Conservation (phyloP, 305 asterid genomes). For the Lippia alba region DNA sequence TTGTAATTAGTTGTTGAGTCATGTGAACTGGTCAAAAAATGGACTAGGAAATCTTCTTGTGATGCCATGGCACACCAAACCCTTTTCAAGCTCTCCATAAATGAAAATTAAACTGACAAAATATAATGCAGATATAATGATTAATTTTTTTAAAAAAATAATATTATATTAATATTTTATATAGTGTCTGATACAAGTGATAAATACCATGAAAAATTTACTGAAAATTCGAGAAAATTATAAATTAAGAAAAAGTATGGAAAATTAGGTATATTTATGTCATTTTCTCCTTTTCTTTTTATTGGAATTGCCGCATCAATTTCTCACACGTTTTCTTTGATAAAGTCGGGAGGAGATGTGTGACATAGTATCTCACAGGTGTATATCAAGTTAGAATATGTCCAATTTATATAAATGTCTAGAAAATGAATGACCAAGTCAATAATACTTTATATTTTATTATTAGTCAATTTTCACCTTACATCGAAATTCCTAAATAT, state of each 20-base stretch:
- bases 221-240: no score
- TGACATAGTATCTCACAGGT: not conserved
- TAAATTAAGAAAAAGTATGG: no score
- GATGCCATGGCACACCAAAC: conserved; percentile 34
- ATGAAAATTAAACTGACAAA: no score
- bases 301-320: not conserved
- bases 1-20: not conserved
- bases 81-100: conserved; percentile 4
- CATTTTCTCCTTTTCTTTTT: not conserved
- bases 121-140: no score
- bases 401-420: not conserved
- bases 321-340: not conserved
- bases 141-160: no score
- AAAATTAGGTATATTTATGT: not conserved
- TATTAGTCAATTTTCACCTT: no score
- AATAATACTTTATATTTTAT: no score
- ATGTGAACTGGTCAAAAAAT: conserved; percentile 32
- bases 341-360: not conserved
- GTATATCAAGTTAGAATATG: not conserved
- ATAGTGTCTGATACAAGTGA: no score
- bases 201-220: no score
- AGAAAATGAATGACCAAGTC: no score
- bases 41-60: conserved; percentile 11
- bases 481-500: no score
- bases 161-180: no score